Evolutionary conservation across 2,329 filamentous ascomycete genomes (phyloP), one percentile per base, ranked within the genome.

Genomic region (Scedosporium minutisporum): DNA sequence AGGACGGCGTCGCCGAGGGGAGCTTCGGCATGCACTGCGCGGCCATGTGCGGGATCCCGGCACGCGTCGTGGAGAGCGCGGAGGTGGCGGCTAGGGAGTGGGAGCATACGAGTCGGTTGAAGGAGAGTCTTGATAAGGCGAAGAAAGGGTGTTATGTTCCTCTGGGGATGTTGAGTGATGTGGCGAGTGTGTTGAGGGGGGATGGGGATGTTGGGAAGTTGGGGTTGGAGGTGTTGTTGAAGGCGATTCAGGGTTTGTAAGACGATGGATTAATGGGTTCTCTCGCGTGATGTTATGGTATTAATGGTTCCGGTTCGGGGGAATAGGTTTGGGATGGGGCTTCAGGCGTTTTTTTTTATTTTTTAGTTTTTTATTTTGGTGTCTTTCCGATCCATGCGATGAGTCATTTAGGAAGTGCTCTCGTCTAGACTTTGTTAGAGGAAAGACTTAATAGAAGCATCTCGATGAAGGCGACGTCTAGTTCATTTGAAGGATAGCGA

Each of bases 1-100:
- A 97, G 74, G 85, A 91, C 14, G 95, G 95, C 1, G 91, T 97
- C 9, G 95, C 95, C 0, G 93, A 97, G 74, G 95, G 95, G 16
- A 96, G 91, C 70, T 99, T 97, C 71, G 95, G 95, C 69, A 99
- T 99, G 95, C 95, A 99, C 74, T 99, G 95, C 72, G 95, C 95
- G 1, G 88, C 91, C 64, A 99, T 99, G 95, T 99, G 95, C 69
- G 95, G 95, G 1, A 97, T 99, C 66, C 86, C 91, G 0, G 79
- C 80, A 55, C 87, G 87, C 62, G 87, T 99, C 16, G 91, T 99
- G 65, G 87, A 93, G 71, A 80, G 89, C 23, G 95, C 95, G 0
- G 95, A 99, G 74, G 84, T 87, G 23, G 95, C 95, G 5, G 95
- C 95, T 1, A 87, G 82, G 68, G 90, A 92, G 69, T 97, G 95